Conservation (phyloP, 1,139 yeast species). For the Blastobotrys indianensis region DNA sequence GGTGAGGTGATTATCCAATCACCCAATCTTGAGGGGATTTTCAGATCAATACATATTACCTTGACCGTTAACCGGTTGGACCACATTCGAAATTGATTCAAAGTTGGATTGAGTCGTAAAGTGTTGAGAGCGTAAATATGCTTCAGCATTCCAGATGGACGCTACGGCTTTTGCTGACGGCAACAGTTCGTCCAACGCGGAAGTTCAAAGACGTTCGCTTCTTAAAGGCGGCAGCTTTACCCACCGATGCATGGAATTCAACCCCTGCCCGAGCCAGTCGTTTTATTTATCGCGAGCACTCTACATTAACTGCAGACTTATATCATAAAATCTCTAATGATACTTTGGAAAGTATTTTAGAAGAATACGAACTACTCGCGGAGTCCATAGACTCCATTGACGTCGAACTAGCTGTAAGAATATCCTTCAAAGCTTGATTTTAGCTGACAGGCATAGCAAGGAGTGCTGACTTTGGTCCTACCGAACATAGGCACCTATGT, state of each 20-base stretch:
- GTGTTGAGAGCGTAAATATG: too few species aligned
- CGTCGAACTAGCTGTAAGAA: conserved; percentile 56
- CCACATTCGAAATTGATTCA: too few species aligned
- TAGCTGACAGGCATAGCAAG: conserved; percentile 40
- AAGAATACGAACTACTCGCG: conserved; percentile 56
- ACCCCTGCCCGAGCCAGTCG: conserved; percentile 3
- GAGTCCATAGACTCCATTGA: conserved; percentile 60
- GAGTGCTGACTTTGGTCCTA: conserved; percentile 66
- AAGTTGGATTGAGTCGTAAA: too few species aligned
- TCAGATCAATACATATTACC: too few species aligned
- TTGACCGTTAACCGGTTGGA: too few species aligned
- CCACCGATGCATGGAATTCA: background rate
- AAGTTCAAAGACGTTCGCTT: background rate
- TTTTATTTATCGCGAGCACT: background rate
- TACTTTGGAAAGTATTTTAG: conserved; percentile 59
- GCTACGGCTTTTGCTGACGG: background rate
- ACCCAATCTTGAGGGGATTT: too few species aligned
- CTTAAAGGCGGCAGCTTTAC: background rate
- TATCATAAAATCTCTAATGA: conserved; percentile 57
- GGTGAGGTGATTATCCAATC: too few species aligned
- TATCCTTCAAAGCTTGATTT: background rate
- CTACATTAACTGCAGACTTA: conserved; percentile 34
- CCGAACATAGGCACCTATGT: conserved; percentile 76
- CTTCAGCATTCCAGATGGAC: too few species aligned
- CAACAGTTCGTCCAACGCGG: background rate